Percentiles rank a stretch among this genome's conserved stretches.
These are phyloP conservation scores for Hordeum marinum DNA, from an alignment of 176 grass and related monocot genomes.

Conservation along the genomic window DNA sequence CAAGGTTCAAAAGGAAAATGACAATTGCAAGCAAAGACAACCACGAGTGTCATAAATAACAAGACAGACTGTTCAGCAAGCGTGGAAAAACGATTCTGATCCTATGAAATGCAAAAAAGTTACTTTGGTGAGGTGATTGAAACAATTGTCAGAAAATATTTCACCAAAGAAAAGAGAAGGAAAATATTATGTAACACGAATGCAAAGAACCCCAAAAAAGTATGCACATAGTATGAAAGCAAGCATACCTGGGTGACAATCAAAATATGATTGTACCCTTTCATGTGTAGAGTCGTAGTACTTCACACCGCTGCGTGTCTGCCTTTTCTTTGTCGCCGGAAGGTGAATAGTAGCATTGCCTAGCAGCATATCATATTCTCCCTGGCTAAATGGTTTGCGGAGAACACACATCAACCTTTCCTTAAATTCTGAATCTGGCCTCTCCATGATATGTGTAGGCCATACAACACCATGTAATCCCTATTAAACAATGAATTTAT, in stretches of 20 bases:
- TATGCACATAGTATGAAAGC: background rate
- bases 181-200: background rate
- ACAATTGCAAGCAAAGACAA: too few species aligned
- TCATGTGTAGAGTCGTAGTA: constrained; percentile 26
- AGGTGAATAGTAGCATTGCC: constrained; percentile 13
- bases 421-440: constrained; percentile 61
- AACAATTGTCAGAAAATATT: background rate
- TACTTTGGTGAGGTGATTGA: too few species aligned
- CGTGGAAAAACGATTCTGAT: too few species aligned
- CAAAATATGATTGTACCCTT: constrained; percentile 57
- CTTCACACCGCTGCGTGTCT: constrained; percentile 38
- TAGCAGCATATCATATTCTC: constrained; percentile 45
- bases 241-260: constrained; percentile 60
- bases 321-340: constrained; percentile 33
- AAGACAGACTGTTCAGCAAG: too few species aligned
- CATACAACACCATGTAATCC: constrained; percentile 31
- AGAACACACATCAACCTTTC: constrained; percentile 46
- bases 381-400: constrained; percentile 33
- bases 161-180: background rate
- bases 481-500: background rate
- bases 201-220: background rate
- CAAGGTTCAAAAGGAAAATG: too few species aligned
- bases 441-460: constrained; percentile 42
- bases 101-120: too few species aligned
- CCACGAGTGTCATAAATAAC: too few species aligned